These are phyloP conservation scores for Prinsepia uniflora DNA, from an alignment of 306 rosid species.

Conservation along the genomic window DNA sequence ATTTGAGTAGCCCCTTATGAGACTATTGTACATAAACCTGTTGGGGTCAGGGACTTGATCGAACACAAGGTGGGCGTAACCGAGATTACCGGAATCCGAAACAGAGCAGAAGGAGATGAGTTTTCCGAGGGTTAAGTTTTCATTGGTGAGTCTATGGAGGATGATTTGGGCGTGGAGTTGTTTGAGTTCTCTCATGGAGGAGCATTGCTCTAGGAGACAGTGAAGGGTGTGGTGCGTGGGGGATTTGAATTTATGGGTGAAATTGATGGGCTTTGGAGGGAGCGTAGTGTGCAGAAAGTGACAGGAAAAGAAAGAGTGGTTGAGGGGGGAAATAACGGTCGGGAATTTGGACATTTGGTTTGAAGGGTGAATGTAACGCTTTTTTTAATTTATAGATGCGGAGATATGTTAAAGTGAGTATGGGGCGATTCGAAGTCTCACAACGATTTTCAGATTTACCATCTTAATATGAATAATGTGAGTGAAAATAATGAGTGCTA, in stretches of 20 bases:
- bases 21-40: slow-evolving; percentile 67
- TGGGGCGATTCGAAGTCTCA: too few species aligned
- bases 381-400: slow-evolving; percentile 1
- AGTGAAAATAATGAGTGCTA: too few species aligned
- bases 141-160: slow-evolving; percentile 40
- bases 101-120: slow-evolving; percentile 41
- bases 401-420: too few species aligned
- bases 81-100: slow-evolving; percentile 34
- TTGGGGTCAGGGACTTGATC: slow-evolving; percentile 48
- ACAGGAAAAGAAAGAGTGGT: slow-evolving; percentile 11
- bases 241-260: slow-evolving; percentile 38
- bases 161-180: slow-evolving; percentile 59
- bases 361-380: background rate
- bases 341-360: slow-evolving; percentile 29
- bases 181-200: slow-evolving; percentile 53
- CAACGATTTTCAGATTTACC: too few species aligned
- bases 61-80: slow-evolving; percentile 47
- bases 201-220: slow-evolving; percentile 45
- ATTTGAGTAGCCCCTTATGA: slow-evolving; percentile 58
- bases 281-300: slow-evolving; percentile 18
- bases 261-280: slow-evolving; percentile 10
- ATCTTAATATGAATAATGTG: too few species aligned
- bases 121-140: slow-evolving; percentile 50
- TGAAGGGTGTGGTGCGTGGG: slow-evolving; percentile 52
- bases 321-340: slow-evolving; percentile 41